Percentiles rank a stretch among this genome's conserved stretches.
Conservation (phyloP, 2,329 filamentous ascomycete species). For the Cordyceps cateniannulata region DNA sequence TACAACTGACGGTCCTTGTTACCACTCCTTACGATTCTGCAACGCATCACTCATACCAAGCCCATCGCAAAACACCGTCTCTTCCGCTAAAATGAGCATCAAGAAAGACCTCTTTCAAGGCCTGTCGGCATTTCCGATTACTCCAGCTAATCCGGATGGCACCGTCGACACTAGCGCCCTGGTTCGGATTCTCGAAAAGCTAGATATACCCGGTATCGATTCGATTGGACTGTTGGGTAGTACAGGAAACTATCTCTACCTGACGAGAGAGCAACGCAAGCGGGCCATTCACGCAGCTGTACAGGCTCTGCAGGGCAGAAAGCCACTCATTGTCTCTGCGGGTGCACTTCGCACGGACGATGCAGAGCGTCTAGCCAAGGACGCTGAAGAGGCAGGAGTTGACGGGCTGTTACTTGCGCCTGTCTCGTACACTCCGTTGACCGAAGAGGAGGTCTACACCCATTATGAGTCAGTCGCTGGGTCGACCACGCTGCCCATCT, state of each 20-base stretch:
- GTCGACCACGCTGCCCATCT: not conserved
- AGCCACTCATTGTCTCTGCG: not conserved
- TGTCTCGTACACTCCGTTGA: not conserved
- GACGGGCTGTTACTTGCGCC: not conserved
- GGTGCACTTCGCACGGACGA: not conserved
- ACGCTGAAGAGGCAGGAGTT: not conserved
- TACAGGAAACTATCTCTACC: not conserved
- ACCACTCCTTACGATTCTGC: not conserved
- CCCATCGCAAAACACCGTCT: not conserved
- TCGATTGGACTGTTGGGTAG: not conserved
- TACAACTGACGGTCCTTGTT: not conserved
- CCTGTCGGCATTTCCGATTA: not conserved
- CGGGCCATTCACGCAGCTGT: not conserved
- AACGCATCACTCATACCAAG: not conserved
- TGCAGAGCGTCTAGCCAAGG: not conserved
- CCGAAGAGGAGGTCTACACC: not conserved
- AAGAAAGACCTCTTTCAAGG: not conserved
- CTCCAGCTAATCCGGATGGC: not conserved
- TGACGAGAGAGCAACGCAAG: not conserved
- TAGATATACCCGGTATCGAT: not conserved
- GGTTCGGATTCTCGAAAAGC: not conserved
- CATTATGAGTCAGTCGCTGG: not conserved
- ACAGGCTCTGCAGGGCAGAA: not conserved
- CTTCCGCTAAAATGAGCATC: conserved; percentile 1
- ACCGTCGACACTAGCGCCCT: not conserved